phyloP scores from a whole-genome alignment of 106 monocot genomes.

The Dactylorhiza incarnata region DNA sequence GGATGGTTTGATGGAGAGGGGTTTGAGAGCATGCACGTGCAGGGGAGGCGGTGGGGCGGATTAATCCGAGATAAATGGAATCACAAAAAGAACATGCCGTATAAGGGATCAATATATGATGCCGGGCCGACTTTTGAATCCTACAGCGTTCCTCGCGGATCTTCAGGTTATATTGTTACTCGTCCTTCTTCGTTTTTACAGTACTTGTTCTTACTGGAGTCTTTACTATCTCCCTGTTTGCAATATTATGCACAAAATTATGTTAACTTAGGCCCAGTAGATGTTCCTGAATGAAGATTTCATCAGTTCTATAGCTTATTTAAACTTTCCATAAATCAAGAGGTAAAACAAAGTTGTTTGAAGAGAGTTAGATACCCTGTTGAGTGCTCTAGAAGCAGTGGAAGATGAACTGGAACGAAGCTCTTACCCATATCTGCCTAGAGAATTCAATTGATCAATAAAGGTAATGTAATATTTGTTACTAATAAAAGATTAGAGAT shows the following conservation, averaged over 20 bases:
- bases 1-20: constrained; percentile 91
- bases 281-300: not conserved
- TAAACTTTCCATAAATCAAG: not conserved
- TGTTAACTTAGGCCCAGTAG: not conserved
- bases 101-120: constrained; percentile 88
- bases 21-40: constrained; percentile 71
- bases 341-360: too few relatives aligned
- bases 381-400: too few relatives aligned
- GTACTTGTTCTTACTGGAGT: not conserved
- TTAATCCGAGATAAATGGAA: constrained; percentile 54
- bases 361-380: too few relatives aligned
- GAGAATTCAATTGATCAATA: too few relatives aligned
- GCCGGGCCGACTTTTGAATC: constrained; percentile 76
- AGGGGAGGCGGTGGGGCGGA: constrained; percentile 92
- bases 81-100: constrained; percentile 46
- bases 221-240: not conserved
- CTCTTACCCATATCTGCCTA: too few relatives aligned
- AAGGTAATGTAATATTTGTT: too few relatives aligned
- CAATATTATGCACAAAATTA: not conserved
- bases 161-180: constrained; percentile 36
- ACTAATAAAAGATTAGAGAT: too few relatives aligned
- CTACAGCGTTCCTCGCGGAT: constrained; percentile 85
- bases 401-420: too few relatives aligned
- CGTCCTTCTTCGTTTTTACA: not conserved
- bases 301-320: not conserved